Evolutionary conservation across 2,329 filamentous ascomycete species (phyloP).

Genomic region (Phaeosphaeria sp.): DNA sequence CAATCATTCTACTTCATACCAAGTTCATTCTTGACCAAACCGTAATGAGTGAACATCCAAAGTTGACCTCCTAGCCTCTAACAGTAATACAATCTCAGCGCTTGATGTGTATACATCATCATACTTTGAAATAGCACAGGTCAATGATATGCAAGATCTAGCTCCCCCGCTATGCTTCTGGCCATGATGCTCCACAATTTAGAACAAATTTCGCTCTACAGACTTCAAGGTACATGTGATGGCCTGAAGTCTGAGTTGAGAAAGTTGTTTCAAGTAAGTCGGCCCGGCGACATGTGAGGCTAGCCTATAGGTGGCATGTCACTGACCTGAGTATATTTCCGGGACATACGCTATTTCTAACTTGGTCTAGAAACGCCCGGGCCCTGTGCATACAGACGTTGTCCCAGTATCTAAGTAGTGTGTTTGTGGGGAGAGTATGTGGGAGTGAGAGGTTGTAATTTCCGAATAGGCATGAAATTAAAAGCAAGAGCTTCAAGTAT

Average conservation of each 20-base stretch:
- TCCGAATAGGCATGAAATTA: not conserved
- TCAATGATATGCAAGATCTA: no score
- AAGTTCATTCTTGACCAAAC: not conserved
- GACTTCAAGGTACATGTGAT: not conserved
- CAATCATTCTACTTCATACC: not conserved
- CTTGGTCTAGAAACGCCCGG: not conserved
- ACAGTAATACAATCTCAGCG: no score
- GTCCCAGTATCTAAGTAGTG: no score
- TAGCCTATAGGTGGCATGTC: not conserved
- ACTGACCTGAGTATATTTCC: not conserved
- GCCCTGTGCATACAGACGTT: no score
- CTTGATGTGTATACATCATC: no score
- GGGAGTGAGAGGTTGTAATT: not conserved
- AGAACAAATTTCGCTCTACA: not conserved
- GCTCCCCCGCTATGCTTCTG: not conserved
- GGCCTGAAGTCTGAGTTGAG: not conserved
- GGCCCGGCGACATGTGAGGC: not conserved
- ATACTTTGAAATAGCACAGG: no score
- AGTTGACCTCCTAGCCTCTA: no score
- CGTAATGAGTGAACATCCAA: no score
- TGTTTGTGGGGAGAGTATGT: not conserved
- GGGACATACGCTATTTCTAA: not conserved
- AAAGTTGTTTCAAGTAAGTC: slow-evolving; percentile 1
- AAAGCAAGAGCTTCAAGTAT: not conserved
- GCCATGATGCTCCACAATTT: not conserved